Evolutionary conservation across 257 asterid species (phyloP).

Genomic region (Echium plantagineum): DNA sequence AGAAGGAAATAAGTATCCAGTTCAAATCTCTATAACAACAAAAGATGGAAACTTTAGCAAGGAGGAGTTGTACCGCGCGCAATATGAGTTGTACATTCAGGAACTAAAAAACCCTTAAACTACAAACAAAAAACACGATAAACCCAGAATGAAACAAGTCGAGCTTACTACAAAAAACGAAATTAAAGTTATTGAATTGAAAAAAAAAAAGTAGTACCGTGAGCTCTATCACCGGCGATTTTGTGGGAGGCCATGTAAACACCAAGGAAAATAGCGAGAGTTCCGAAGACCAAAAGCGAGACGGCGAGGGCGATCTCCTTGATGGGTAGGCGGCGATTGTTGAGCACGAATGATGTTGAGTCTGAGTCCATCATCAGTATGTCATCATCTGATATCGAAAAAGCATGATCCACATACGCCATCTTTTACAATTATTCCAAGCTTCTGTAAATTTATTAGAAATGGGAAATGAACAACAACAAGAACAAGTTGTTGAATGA

Average conservation of each 20-base stretch:
- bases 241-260: slow-evolving; percentile 64
- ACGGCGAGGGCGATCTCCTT: slow-evolving; percentile 96
- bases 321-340: slow-evolving; percentile 64
- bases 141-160: too few species aligned
- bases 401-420: slow-evolving; percentile 98
- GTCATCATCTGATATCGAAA: slow-evolving; percentile 96
- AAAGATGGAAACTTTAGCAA: too few species aligned
- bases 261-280: slow-evolving; percentile 62
- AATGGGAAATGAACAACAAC: too few species aligned
- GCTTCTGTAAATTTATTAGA: too few species aligned
- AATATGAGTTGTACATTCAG: too few species aligned
- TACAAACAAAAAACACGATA: too few species aligned
- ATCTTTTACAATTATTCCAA: slow-evolving; percentile 8
- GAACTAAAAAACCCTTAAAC: too few species aligned
- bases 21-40: too few species aligned
- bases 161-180: too few species aligned
- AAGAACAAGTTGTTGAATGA: too few species aligned
- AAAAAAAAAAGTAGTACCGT: slow-evolving; percentile 38
- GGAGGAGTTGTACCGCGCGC: too few species aligned
- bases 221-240: slow-evolving; percentile 93
- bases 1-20: too few species aligned
- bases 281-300: slow-evolving; percentile 76
- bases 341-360: slow-evolving; percentile 42
- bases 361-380: slow-evolving; percentile 70
- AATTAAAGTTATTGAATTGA: neutral